Conservation (phyloP, 495 filamentous ascomycete genomes). For the Trichocladium antarcticum region DNA sequence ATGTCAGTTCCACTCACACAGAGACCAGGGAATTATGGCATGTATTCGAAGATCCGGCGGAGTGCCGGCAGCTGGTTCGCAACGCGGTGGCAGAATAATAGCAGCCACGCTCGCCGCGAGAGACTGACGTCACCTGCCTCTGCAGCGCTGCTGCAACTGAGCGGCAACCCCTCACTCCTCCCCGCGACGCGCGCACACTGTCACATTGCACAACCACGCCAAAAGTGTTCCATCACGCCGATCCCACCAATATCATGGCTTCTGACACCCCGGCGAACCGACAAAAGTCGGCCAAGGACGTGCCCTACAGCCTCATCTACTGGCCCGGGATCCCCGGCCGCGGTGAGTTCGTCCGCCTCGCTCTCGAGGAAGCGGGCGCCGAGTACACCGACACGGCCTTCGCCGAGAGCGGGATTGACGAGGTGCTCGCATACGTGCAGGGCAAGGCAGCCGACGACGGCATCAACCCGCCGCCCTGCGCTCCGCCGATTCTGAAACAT, state of each 20-base stretch:
- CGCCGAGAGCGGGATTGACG: constrained; percentile 25
- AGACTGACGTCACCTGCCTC: too few species aligned
- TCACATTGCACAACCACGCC: too few species aligned
- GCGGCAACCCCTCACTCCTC: too few species aligned
- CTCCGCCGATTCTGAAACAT: constrained; percentile 50
- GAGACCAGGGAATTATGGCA: constrained; percentile 49
- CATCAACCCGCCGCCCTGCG: constrained; percentile 48
- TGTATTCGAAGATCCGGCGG: constrained; percentile 64
- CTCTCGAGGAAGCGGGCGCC: constrained; percentile 48
- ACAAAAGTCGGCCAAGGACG: constrained; percentile 32
- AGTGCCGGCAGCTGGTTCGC: constrained; percentile 39
- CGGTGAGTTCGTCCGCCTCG: constrained; percentile 54
- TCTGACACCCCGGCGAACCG: constrained; percentile 24
- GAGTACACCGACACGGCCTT: constrained; percentile 50
- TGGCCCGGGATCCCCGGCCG: constrained; percentile 54
- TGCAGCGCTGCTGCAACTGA: too few species aligned
- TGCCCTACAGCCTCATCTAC: constrained; percentile 50
- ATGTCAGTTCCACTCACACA: not conserved
- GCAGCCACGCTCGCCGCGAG: not conserved
- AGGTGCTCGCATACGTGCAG: constrained; percentile 29
- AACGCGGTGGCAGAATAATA: constrained; percentile 18
- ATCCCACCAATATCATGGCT: not conserved
- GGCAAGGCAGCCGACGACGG: constrained; percentile 29
- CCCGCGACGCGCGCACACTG: too few species aligned
- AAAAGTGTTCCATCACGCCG: too few species aligned